A percentile compares a stretch with the other conserved stretches of the same genome.
Conservation (phyloP, 305 asterid genomes). For the Fraxinus xanthoxyloides region DNA sequence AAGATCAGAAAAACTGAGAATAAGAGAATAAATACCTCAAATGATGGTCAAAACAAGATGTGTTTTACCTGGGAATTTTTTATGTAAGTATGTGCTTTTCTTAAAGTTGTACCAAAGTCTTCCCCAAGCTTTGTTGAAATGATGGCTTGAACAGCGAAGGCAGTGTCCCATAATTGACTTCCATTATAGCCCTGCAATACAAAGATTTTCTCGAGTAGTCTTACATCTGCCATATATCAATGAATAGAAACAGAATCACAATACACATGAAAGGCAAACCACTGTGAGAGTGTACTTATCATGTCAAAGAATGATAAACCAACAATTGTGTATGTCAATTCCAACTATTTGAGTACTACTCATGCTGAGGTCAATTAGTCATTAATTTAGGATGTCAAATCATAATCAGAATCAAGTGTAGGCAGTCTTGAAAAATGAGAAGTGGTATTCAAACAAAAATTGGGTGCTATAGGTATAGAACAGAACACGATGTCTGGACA, state of each 20-base stretch:
- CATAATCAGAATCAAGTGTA: background rate
- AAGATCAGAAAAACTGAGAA: slow-evolving; percentile 12
- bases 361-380: background rate
- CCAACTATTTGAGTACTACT: slow-evolving; percentile 8
- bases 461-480: background rate
- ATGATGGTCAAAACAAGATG: slow-evolving; percentile 19
- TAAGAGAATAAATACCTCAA: slow-evolving; percentile 6
- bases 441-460: background rate
- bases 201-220: slow-evolving; percentile 1
- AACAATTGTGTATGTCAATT: background rate
- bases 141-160: slow-evolving; percentile 83
- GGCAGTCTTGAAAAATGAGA: background rate
- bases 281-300: background rate
- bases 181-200: slow-evolving; percentile 88
- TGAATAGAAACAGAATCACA: slow-evolving; percentile 2
- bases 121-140: slow-evolving; percentile 57
- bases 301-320: background rate
- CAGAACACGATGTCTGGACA: background rate
- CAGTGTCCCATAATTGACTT: slow-evolving; percentile 89
- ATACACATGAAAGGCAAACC: slow-evolving; percentile 2
- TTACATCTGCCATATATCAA: slow-evolving; percentile 15
- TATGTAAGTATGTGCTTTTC: slow-evolving; percentile 66
- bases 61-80: slow-evolving; percentile 65
- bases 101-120: slow-evolving; percentile 65
- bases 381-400: background rate